Base-by-base conservation (phyloP, 2,329 filamentous ascomycete genomes). In the Trichoderma sp. region DNA sequence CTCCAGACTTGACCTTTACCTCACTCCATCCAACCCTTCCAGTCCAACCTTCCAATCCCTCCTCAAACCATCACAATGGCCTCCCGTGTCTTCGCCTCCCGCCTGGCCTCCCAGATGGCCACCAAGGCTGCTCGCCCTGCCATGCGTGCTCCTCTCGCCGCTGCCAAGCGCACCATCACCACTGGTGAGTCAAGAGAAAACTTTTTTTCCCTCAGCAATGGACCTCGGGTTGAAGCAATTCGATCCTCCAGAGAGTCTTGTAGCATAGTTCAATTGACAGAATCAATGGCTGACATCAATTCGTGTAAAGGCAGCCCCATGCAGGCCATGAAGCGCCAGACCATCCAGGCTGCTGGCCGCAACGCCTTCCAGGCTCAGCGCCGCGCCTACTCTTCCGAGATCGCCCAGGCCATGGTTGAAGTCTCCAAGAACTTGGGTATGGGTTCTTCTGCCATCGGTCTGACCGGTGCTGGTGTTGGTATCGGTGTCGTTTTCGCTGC, bases 401-500 rank as follows among this genome's bases (percentile, higher is more conserved):
- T 95, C 85, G 92, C 92, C 86, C 88, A 92, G 84, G 92, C 92
- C 85, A 91, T 95, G 88, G 92, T 95, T 84, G 92, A 94, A 89
- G 92, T 93, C 86, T 94, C 92, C 85, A 92, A 94, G 90, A 94
- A 94, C 91, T 84, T 94, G 82, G 92, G 92, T 89, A 94, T 94
- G 92, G 92, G 92, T 86, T 88, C 91, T 80, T 93, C 93, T 82
- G 93, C 93, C 87, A 94, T 97, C 83, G 93, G 93, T 92, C 92
- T 97, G 82, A 93, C 92, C 83, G 92, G 92, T 92, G 92, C 93
- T 83, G 92, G 93, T 94, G 93, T 96, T 85, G 93, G 93, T 93
- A 97, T 96, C 86, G 93, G 93, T 89, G 91, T 95, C 83, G 93
- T 97, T 83, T 97, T 97, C 90, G 93, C 92, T 83, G 91, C 93